Evolutionary conservation across 495 filamentous ascomycete species (phyloP).

Genomic region (Tuber brumale): DNA sequence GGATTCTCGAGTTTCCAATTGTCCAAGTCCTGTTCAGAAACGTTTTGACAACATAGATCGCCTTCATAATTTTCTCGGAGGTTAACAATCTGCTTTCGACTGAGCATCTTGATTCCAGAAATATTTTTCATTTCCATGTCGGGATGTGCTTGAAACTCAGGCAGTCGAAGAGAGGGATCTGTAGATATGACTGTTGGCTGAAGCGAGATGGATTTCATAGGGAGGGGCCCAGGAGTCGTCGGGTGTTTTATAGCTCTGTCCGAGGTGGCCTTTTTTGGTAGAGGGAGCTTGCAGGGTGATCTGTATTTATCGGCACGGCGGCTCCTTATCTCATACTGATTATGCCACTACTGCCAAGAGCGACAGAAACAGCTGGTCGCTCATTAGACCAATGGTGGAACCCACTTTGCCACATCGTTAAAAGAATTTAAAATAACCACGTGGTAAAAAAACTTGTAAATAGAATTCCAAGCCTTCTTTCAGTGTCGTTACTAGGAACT

Average conservation of each 20-base stretch:
- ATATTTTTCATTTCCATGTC: background rate
- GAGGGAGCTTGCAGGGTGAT: background rate
- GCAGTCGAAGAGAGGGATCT: background rate
- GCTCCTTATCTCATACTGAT: background rate
- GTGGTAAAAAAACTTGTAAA: background rate
- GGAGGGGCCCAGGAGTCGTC: background rate
- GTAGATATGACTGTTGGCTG: background rate
- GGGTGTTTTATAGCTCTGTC: background rate
- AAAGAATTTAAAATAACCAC: background rate
- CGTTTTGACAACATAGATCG: background rate
- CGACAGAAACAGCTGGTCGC: background rate
- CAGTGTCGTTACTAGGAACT: background rate
- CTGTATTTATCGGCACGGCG: background rate
- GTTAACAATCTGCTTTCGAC: background rate
- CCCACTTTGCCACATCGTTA: background rate
- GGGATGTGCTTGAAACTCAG: background rate
- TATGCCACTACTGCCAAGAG: background rate
- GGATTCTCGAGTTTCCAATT: background rate
- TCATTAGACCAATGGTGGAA: background rate
- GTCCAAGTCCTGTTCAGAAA: background rate
- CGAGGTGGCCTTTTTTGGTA: background rate
- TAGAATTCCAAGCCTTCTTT: background rate
- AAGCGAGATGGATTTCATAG: background rate
- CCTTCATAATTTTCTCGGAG: background rate
- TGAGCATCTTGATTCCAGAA: background rate